These are phyloP conservation scores for Debaryomycetaceae sp. DNA, from an alignment of 1,139 yeast genomes.

Conservation along the genomic window DNA sequence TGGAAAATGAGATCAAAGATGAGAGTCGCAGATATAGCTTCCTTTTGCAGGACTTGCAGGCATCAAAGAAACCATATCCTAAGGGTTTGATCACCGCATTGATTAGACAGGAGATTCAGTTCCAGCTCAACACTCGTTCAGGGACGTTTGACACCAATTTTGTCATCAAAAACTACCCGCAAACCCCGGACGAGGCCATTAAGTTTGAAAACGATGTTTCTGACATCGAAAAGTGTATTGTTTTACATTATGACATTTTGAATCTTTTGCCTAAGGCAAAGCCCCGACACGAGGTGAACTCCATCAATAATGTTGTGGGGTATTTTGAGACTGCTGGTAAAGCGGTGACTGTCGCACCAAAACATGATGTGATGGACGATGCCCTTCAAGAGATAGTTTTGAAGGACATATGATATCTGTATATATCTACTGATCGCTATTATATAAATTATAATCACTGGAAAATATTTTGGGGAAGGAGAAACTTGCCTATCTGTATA, in stretches of 20 bases:
- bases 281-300: conserved; percentile 27
- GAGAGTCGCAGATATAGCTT: conserved; percentile 39
- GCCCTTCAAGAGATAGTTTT: conserved; percentile 21
- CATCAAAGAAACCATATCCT: conserved; percentile 40
- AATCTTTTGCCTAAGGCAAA: conserved; percentile 21
- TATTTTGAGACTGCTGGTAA: conserved; percentile 62
- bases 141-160: conserved; percentile 45
- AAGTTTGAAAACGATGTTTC: conserved; percentile 58
- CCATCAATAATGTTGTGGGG: conserved; percentile 43
- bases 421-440: no score
- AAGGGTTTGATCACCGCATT: conserved; percentile 58
- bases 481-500: conserved; percentile 46
- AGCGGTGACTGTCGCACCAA: conserved; percentile 19
- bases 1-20: conserved; percentile 41
- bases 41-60: conserved; percentile 39
- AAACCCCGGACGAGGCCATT: conserved; percentile 57
- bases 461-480: conserved; percentile 65
- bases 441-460: conserved; percentile 1
- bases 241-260: conserved; percentile 28
- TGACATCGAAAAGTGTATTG: conserved; percentile 38
- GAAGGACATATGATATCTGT: conserved; percentile 16
- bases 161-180: conserved; percentile 54
- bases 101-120: conserved; percentile 43
- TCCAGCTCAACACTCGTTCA: conserved; percentile 36
- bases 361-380: conserved; percentile 21